These are phyloP conservation scores for Boehmeria nivea DNA, from an alignment of 306 rosid species.

Conservation along the genomic window DNA sequence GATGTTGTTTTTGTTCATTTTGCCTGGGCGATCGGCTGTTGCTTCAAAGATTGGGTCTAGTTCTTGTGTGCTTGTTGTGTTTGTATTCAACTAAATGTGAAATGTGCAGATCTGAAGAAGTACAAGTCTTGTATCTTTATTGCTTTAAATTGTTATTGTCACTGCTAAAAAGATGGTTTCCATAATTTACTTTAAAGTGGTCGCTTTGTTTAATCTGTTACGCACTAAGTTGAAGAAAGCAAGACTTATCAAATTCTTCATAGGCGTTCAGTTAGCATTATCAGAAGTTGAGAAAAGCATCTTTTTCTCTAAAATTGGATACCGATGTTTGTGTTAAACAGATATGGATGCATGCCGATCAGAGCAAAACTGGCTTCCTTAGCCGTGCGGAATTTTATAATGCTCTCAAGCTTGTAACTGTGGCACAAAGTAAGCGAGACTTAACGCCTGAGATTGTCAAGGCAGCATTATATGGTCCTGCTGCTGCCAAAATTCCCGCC, in stretches of 20 bases:
- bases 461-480: conserved; percentile 79
- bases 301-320: background rate
- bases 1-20: no score
- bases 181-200: background rate
- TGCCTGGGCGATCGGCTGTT: no score
- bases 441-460: conserved; percentile 83
- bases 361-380: conserved; percentile 79
- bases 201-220: background rate
- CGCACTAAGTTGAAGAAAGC: background rate
- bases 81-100: no score
- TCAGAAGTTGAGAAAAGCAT: background rate
- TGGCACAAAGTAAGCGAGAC: conserved; percentile 91
- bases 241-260: no score
- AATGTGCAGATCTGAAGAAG: no score
- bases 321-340: conserved; percentile 27
- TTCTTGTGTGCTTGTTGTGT: no score
- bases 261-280: background rate
- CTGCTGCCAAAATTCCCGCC: conserved; percentile 89
- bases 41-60: background rate
- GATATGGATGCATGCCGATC: conserved; percentile 96
- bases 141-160: no score
- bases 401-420: conserved; percentile 90
- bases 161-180: no score
- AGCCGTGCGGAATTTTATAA: conserved; percentile 80
- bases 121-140: no score